Conservation (phyloP, 306 rosid species). For the Cicer bijugum region DNA sequence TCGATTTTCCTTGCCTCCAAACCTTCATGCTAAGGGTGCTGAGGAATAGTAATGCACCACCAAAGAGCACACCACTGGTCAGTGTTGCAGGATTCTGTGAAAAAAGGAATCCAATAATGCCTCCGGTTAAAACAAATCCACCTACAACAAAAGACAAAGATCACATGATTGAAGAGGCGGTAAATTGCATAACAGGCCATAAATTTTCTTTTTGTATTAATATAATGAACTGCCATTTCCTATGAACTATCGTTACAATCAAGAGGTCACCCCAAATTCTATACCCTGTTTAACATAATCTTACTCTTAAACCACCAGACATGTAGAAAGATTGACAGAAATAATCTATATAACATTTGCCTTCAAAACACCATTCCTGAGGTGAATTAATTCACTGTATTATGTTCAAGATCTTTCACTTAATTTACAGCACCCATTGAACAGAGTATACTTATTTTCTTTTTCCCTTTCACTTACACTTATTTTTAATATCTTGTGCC, state of each 20-base stretch:
- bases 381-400: constrained; percentile 23
- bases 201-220: background rate
- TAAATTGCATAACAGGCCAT: constrained; percentile 7
- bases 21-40: constrained; percentile 88
- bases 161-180: constrained; percentile 5
- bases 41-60: constrained; percentile 86
- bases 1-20: constrained; percentile 94
- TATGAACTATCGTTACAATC: constrained; percentile 25
- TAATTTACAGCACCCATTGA: constrained; percentile 24
- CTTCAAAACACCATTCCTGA: constrained; percentile 26
- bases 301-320: constrained; percentile 23
- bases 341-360: constrained; percentile 20
- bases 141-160: constrained; percentile 51
- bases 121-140: constrained; percentile 81
- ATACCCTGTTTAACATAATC: background rate
- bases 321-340: constrained; percentile 31
- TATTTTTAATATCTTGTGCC: constrained; percentile 4
- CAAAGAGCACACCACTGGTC: constrained; percentile 65
- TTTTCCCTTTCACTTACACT: constrained; percentile 23
- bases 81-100: constrained; percentile 73
- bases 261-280: constrained; percentile 22
- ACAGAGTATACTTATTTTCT: constrained; percentile 14
- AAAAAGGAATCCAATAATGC: constrained; percentile 69
- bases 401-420: constrained; percentile 31
- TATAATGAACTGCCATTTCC: background rate